Base-by-base conservation (phyloP, 768 basidiomycete genomes). In the Ephemerocybe angulata region DNA sequence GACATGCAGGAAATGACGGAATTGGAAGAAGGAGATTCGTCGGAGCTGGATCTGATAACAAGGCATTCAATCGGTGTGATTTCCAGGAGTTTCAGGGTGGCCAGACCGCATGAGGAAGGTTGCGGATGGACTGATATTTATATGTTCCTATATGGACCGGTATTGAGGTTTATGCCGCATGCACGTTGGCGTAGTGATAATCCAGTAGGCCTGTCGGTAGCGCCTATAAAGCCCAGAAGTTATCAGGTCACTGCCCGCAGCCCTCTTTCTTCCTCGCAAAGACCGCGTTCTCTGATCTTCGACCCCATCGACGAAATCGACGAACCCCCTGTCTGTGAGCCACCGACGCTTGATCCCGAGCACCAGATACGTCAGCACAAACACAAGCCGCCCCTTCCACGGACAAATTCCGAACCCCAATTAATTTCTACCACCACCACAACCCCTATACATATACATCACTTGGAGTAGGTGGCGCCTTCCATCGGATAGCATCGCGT, bases 351-450 rank as follows among this genome's bases (percentile, higher is more conserved):
- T 61, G 63, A 65, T 65, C 65, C 64, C 46, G 75, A 78, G 60
- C 71, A 72, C 64, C 76, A 76, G 69, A 78, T 83, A 73, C 84
- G 85, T 72, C 85, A 85, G 74, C 85, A 85, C 75, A 78, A 73
- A 64, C 78, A 79, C 46, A 76, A 77, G 50, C 61, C 73, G 19
- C 68, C 73, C 52, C 73, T 72, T 31, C 41, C 70, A 43, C 77
- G 82, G 56, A 73, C 78, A 43, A 61, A 72, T 59, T 82, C 85
- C 54, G 73, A 81, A 28, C 83, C 82, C 60, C 80, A 71, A 62
- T 80, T 83, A 67, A 79, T 87, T 68, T 86, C 84, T 53, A 85
- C 85, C 55, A 81, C 74, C 61, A 86, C 86, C 54, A 83, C 83
- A 55, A 70, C 76, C 43, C 84, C 85, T 51, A 68, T 85, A 57